Evolutionary conservation across 2,329 filamentous ascomycete species (phyloP).

Genomic region (Monilinia laxa): DNA sequence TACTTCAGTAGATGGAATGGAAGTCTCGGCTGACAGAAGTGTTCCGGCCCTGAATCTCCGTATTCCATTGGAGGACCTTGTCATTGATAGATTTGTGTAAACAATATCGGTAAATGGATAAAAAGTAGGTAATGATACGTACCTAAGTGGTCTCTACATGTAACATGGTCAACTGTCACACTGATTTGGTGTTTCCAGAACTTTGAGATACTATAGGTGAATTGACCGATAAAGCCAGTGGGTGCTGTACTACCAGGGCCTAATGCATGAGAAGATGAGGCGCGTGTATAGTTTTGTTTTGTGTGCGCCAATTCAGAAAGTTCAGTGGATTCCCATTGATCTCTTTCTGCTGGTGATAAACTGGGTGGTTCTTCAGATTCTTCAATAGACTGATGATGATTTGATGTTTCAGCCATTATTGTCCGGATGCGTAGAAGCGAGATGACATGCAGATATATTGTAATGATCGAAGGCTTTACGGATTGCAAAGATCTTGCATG

Average conservation of each 20-base stretch:
- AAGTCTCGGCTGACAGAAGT: slow-evolving; percentile 18
- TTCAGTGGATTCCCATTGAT: slow-evolving; percentile 36
- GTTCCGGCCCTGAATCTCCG: slow-evolving; percentile 25
- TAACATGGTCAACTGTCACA: slow-evolving; percentile 50
- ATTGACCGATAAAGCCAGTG: slow-evolving; percentile 28
- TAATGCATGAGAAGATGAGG: slow-evolving; percentile 25
- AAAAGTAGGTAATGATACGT: slow-evolving; percentile 33
- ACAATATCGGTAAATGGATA: slow-evolving; percentile 25
- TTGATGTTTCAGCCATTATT: slow-evolving; percentile 22
- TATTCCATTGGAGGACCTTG: slow-evolving; percentile 19
- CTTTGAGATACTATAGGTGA: slow-evolving; percentile 34
- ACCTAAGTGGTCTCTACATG: slow-evolving; percentile 58
- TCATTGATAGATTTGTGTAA: not conserved
- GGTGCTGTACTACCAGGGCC: slow-evolving; percentile 17
- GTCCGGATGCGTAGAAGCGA: not conserved
- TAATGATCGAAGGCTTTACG: not conserved
- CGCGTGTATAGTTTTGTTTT: slow-evolving; percentile 33
- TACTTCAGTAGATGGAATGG: slow-evolving; percentile 1
- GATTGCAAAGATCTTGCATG: not conserved
- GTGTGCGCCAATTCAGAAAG: slow-evolving; percentile 28
- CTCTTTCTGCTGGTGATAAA: slow-evolving; percentile 24
- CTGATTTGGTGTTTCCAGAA: slow-evolving; percentile 53
- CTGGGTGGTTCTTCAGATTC: slow-evolving; percentile 23
- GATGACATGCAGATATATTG: slow-evolving; percentile 10
- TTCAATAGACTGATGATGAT: slow-evolving; percentile 7